Conservation (phyloP, 768 basidiomycete genomes). For the Lyophyllum atratum region DNA sequence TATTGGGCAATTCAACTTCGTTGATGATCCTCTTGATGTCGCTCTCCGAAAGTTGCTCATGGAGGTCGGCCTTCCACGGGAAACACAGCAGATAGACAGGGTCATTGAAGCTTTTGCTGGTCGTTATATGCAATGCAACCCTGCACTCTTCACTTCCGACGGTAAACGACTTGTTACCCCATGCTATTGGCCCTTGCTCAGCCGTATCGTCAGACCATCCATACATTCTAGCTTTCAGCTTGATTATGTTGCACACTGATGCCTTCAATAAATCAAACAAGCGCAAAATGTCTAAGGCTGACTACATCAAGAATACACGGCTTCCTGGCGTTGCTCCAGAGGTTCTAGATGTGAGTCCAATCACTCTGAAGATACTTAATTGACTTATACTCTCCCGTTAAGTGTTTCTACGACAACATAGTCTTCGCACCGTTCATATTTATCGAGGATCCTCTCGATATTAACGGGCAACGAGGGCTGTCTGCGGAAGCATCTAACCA, state of each 20-base stretch:
- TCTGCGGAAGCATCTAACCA: conserved; percentile 39
- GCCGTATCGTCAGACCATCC: conserved; percentile 67
- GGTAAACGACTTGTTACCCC: conserved; percentile 45
- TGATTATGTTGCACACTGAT: conserved; percentile 99
- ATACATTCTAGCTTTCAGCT: conserved; percentile 94
- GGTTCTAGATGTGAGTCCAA: conserved; percentile 75
- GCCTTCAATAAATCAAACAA: conserved; percentile 98
- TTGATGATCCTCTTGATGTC: conserved; percentile 82
- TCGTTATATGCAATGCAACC: conserved; percentile 83
- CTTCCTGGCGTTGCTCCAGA: conserved; percentile 83
- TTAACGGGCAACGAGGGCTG: conserved; percentile 56
- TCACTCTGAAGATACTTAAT: background rate
- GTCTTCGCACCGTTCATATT: conserved; percentile 96
- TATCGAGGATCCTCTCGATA: conserved; percentile 86
- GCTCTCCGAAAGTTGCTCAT: conserved; percentile 88
- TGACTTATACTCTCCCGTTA: conserved; percentile 3
- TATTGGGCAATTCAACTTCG: conserved; percentile 78
- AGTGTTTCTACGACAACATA: conserved; percentile 98
- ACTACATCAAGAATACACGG: conserved; percentile 91
- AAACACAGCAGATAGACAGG: conserved; percentile 98
- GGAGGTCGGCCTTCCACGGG: conserved; percentile 88
- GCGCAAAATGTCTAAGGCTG: conserved; percentile 94
- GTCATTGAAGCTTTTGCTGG: conserved; percentile 94
- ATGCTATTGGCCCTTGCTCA: background rate
- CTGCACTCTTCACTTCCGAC: conserved; percentile 72